A percentile compares a stretch with the other conserved stretches of the same genome.
These are phyloP conservation scores for Salix brachista DNA, from an alignment of 345 rosid species.

Conservation along the genomic window DNA sequence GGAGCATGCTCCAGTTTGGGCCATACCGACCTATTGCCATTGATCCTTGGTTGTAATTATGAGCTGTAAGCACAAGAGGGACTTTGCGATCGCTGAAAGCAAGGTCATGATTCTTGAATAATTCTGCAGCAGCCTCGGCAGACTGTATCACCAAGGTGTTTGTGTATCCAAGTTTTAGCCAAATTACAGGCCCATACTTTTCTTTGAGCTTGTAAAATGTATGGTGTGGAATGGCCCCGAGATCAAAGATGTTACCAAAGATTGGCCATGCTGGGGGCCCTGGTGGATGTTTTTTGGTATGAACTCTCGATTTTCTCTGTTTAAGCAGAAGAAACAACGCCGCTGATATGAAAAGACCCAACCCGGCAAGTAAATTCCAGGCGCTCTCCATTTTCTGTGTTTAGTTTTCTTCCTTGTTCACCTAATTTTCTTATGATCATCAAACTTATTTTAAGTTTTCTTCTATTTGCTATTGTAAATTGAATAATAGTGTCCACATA, in stretches of 20 bases:
- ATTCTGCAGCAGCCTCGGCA: slow-evolving; percentile 17
- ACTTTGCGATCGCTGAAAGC: background rate
- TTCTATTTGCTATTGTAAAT: background rate
- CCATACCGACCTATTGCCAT: slow-evolving; percentile 5
- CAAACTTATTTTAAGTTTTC: background rate
- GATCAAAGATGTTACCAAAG: slow-evolving; percentile 24
- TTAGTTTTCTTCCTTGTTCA: background rate
- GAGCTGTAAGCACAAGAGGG: no score
- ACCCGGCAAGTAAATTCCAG: background rate
- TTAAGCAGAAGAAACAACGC: background rate
- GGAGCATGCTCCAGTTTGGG: slow-evolving; percentile 7
- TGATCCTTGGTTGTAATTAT: no score
- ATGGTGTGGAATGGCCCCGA: slow-evolving; percentile 22
- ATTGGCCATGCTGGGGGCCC: slow-evolving; percentile 22
- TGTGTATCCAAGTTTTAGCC: slow-evolving; percentile 18
- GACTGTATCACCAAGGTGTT: slow-evolving; percentile 28
- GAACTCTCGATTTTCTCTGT: background rate
- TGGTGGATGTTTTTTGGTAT: slow-evolving; percentile 5
- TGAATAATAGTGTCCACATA: background rate
- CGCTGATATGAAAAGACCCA: background rate
- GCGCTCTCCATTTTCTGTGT: background rate
- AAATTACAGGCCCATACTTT: slow-evolving; percentile 24
- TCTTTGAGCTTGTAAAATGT: slow-evolving; percentile 4
- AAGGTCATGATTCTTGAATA: slow-evolving; percentile 23
- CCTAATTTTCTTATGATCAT: background rate